Percentiles rank a stretch among this genome's conserved stretches.
phyloP scores from a whole-genome alignment of 305 asterid genomes.

The Withania somnifera region DNA sequence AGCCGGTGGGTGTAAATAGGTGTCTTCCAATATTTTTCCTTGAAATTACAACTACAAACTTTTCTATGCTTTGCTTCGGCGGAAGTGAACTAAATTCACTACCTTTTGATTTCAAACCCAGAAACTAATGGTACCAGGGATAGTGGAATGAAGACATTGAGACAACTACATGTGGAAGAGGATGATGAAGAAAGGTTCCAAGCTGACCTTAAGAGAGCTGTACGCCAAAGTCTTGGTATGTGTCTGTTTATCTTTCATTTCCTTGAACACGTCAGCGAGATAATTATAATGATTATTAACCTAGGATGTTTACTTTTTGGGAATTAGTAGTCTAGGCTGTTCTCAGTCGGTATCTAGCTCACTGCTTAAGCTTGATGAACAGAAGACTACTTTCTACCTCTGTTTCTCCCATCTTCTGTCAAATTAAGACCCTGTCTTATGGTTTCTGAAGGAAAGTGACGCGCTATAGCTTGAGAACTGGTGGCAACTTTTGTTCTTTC shows the following conservation, averaged over 20 bases:
- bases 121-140: conserved; percentile 24
- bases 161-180: conserved; percentile 69
- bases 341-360: neutral
- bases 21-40: neutral
- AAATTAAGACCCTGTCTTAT: neutral
- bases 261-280: neutral
- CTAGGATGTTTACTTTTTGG: no score
- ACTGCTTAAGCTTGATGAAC: neutral
- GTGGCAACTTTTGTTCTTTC: neutral
- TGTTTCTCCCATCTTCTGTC: neutral
- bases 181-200: conserved; percentile 93
- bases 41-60: neutral
- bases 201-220: conserved; percentile 86
- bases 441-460: neutral
- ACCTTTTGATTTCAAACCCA: neutral
- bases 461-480: neutral
- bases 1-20: neutral
- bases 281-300: neutral
- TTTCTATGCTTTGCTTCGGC: neutral
- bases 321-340: neutral
- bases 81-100: neutral
- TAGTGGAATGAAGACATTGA: conserved; percentile 47
- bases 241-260: conserved; percentile 7
- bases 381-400: neutral
- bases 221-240: conserved; percentile 83